Evolutionary conservation across 495 filamentous ascomycete species (phyloP), one percentile per base, ranked within the genome.

Genomic region (Talaromyces borbonicus): DNA sequence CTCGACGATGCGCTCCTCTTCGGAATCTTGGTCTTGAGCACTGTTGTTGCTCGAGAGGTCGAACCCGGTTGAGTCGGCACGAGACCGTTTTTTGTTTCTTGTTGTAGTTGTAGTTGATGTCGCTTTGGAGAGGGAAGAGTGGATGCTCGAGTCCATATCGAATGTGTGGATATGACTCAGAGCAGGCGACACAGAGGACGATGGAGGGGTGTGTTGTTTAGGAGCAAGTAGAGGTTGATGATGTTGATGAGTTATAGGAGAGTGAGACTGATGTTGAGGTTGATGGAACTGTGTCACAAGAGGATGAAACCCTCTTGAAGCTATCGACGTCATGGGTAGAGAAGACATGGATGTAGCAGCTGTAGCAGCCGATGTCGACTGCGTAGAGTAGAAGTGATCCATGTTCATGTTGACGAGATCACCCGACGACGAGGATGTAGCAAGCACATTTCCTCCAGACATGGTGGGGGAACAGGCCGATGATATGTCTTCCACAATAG

Each of bases 21-120:
- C 43, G 6, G 43, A 46, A 8, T 46, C 43, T n/a, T n/a, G n/a
- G n/a, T n/a, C n/a, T 32, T 46, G 43, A 12, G 43, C 43, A 19
- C 43, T 46, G 30, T 46, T 44, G 41, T 44, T 33, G 16, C 43
- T 46, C 12, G 43, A 46, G 12, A 33, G 27, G 14, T 31, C 41
- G 4, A 35, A n/a, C 1, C 20, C 29, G 8, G 43, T 14, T 22
- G 43, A 46, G 23, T 46, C 43, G 12, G 43, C 18, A 22, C 43
- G 43, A 20, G 43, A 46, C 14, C 43, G 43, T 36, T 46, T 46
- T 9, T 44, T 44, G 3, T 22, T 22, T 2, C 8, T 4, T 16
- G 42, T 12, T 29, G 23, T 15, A 19, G 15, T 44, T 31, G 42
- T 29, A 9, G 43, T 33, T 35, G 1, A 8, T 16, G 26, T 23